Percentiles rank a stretch among this genome's conserved stretches.
phyloP scores from a whole-genome alignment of 2,329 filamentous ascomycete genomes.

The Aspergillus proliferans region DNA sequence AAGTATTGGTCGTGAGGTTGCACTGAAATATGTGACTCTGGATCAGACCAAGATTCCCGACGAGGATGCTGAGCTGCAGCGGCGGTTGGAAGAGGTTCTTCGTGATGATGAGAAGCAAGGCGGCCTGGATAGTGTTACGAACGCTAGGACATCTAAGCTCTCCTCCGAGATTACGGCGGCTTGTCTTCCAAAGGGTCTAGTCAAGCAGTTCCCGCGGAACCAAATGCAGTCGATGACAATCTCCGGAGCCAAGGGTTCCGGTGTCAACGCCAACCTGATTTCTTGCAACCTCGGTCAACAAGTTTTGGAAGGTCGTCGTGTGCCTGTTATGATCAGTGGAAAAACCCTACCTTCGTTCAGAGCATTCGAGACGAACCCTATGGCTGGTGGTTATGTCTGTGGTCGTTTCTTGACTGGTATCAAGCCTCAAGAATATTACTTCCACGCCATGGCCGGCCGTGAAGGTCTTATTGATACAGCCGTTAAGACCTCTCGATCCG shows the following conservation, averaged over 20 bases:
- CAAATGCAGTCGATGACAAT: slow-evolving; percentile 99
- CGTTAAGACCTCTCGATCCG: slow-evolving; percentile 95
- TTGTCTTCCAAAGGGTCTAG: slow-evolving; percentile 74
- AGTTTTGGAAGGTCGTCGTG: slow-evolving; percentile 87
- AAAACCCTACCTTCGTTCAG: slow-evolving; percentile 93
- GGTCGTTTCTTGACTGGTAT: slow-evolving; percentile 98
- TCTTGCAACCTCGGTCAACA: slow-evolving; percentile 97
- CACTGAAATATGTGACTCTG: slow-evolving; percentile 81
- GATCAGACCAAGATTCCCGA: slow-evolving; percentile 57
- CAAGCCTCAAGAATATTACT: slow-evolving; percentile 95
- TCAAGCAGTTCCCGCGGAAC: slow-evolving; percentile 90
- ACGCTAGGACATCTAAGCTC: slow-evolving; percentile 60
- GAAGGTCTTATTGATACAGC: slow-evolving; percentile 98
- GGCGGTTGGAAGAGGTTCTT: slow-evolving; percentile 79
- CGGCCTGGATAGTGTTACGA: slow-evolving; percentile 83
- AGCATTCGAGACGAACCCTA: slow-evolving; percentile 80
- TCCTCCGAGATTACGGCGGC: slow-evolving; percentile 71
- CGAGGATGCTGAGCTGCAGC: slow-evolving; percentile 64
- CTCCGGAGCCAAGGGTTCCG: slow-evolving; percentile 87
- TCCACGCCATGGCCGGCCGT: slow-evolving; percentile 98
- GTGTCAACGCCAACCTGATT: slow-evolving; percentile 94
- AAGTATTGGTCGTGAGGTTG: slow-evolving; percentile 68
- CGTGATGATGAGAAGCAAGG: slow-evolving; percentile 88
- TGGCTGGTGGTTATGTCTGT: slow-evolving; percentile 88
- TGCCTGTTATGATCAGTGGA: slow-evolving; percentile 95